Evolutionary conservation across 331 rosid genomes (phyloP).

Genomic region (Rosa hybrid): DNA sequence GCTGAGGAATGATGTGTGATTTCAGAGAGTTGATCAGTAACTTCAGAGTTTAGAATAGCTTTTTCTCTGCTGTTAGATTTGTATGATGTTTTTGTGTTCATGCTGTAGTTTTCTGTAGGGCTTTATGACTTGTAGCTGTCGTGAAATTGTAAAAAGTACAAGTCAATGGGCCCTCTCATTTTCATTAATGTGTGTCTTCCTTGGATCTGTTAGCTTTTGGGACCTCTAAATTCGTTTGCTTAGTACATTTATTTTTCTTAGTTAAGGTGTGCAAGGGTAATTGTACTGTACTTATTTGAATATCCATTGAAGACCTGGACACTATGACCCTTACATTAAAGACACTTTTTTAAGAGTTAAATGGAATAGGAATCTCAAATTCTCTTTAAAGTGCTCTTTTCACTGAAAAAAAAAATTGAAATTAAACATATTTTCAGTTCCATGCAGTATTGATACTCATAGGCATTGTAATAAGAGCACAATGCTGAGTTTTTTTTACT

Average conservation of each 20-base stretch:
- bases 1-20: too few relatives aligned
- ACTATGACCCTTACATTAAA: not conserved
- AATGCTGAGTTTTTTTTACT: not conserved
- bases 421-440: not conserved
- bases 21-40: not conserved
- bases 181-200: not conserved
- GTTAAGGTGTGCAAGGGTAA: not conserved
- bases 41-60: not conserved
- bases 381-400: not conserved
- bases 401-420: not conserved
- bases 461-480: not conserved
- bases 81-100: not conserved
- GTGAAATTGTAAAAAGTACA: not conserved
- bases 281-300: not conserved
- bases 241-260: not conserved
- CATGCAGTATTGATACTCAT: not conserved
- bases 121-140: not conserved
- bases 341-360: not conserved
- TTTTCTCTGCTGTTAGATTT: not conserved
- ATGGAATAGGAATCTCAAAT: not conserved
- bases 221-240: not conserved
- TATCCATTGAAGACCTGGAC: not conserved
- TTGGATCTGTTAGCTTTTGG: not conserved
- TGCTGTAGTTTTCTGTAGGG: not conserved
- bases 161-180: not conserved